Percentiles rank a stretch among this genome's conserved stretches.
Evolutionary conservation across 306 rosid genomes (phyloP).

Genomic region (Alnus glutinosa): DNA sequence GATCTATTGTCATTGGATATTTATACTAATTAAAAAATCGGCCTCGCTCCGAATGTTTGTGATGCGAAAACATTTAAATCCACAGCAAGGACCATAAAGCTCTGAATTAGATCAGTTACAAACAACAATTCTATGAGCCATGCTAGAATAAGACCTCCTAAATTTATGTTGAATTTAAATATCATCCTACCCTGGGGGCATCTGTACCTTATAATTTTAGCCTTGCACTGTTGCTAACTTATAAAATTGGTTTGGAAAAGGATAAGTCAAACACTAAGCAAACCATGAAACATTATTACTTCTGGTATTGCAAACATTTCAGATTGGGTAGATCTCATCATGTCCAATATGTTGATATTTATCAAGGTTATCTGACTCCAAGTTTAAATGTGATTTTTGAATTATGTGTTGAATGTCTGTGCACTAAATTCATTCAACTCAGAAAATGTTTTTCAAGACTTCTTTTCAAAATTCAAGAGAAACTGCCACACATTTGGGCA

Average conservation of each 20-base stretch:
- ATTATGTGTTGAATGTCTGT: background rate
- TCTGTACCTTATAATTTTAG: background rate
- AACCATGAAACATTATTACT: constrained; percentile 21
- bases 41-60: background rate
- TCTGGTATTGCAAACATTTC: constrained; percentile 16
- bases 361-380: background rate
- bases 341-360: constrained; percentile 9
- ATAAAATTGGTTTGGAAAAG: constrained; percentile 1
- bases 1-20: background rate
- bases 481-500: background rate
- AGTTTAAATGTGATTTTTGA: background rate
- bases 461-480: background rate
- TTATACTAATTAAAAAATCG: background rate
- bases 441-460: background rate
- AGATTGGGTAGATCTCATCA: constrained; percentile 17
- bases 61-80: background rate
- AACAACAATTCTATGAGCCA: background rate
- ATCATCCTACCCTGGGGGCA: background rate
- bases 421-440: background rate
- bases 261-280: background rate
- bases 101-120: background rate
- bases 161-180: background rate
- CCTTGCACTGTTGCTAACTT: constrained; percentile 11
- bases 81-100: background rate
- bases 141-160: background rate